Evolutionary conservation across 257 asterid species (phyloP), one percentile per base, ranked within the genome.

Genomic region (Craterostigma plantagineum): DNA sequence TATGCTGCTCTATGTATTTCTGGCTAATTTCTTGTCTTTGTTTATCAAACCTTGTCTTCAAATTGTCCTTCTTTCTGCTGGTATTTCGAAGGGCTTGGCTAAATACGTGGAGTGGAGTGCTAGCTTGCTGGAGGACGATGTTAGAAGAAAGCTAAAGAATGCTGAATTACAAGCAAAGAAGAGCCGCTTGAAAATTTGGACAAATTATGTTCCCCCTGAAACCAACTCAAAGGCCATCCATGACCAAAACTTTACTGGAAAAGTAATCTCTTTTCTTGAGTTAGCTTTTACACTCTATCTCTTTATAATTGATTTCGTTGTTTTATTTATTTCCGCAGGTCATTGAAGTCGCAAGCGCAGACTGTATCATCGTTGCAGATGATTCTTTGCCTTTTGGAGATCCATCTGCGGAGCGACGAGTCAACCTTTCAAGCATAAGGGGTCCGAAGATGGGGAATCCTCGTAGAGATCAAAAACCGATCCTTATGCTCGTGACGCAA

Each of bases 61-160:
- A 13, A 33, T 33, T 40, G 45, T 52, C 33, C 44, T n/a, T n/a
- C n/a, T 53, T 33, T 48, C 47, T 46, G 35, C 16, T 18, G n/a
- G 42, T 52, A 33, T 56, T 23, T 11, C n/a, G 7, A 57, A 83
- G 98, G 98, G 95, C 45, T 59, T 79, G 55, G 95, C 91, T 15
- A 83, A 77, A 51, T 83, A 79, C 38, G 83, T 82, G 35, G 95
- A 79, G 14, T 83, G 98, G 95, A 82, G 98, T 53, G 93, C 98
- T 49, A 72, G 73, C 52, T 51, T 64, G 50, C 63, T 82, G 57
- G 95, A 82, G 64, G 87, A 70, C 57, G 98, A 83, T 41, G 82
- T 48, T 48, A 74, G 69, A 55, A 58, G 81, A 50, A 72, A 33
- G 72, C 54, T 82, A 70, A 87, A 87, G 59, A 76, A 10, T 63